A percentile compares a stretch with the other conserved stretches of the same genome.
Conservation (phyloP, 164 flowering plant species). For the Euptelea pleiosperma region DNA sequence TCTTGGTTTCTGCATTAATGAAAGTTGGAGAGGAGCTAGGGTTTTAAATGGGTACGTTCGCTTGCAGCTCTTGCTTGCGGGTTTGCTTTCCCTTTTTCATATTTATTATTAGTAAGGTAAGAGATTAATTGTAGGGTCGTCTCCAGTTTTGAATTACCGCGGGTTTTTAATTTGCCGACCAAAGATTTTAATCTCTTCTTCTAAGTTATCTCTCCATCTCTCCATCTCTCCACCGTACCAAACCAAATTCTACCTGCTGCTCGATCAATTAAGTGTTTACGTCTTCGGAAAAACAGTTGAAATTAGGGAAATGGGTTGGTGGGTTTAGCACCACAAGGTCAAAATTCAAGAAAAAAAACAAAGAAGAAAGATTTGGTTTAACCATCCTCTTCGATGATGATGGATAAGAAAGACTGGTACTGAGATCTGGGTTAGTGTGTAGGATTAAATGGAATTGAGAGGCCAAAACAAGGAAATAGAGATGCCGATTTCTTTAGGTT, state of each 20-base stretch:
- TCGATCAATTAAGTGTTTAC: constrained; percentile 13
- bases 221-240: too few species aligned
- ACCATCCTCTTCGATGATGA: constrained; percentile 5
- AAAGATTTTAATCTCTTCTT: not conserved
- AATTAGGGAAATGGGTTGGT: constrained; percentile 29
- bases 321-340: constrained; percentile 28
- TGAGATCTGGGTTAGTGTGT: not conserved
- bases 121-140: constrained; percentile 12
- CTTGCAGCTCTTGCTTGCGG: too few species aligned
- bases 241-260: constrained; percentile 11
- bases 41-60: too few species aligned
- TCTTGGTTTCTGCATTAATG: too few species aligned
- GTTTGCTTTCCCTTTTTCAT: not conserved
- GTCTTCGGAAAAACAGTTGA: constrained; percentile 22
- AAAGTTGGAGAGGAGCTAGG: too few species aligned
- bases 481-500: constrained; percentile 32
- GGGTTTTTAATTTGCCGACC: not conserved
- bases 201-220: not conserved
- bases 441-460: constrained; percentile 33
- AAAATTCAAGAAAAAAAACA: too few species aligned
- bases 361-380: constrained; percentile 18
- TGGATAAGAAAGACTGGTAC: constrained; percentile 8
- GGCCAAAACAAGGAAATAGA: constrained; percentile 28
- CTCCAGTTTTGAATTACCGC: constrained; percentile 18
- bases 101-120: too few species aligned